phyloP scores from a whole-genome alignment of 1,284 basidiomycete genomes.

The Pyrrhoderma lamaoense region DNA sequence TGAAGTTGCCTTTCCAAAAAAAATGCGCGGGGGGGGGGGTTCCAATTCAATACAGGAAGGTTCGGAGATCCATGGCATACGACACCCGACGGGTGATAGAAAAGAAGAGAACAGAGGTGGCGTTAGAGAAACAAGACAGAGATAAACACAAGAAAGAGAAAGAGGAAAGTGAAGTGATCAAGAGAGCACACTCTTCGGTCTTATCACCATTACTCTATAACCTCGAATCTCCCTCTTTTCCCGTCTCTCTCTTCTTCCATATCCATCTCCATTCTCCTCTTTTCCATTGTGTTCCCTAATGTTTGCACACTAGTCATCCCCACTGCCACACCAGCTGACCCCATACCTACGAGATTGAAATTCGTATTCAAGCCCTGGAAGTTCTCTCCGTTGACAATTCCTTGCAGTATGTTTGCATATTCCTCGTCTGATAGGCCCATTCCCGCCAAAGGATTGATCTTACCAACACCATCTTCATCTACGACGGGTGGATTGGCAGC shows the following conservation, averaged over 20 bases:
- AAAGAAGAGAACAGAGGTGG: neutral
- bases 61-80: neutral
- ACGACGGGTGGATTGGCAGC: constrained; percentile 24
- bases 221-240: constrained; percentile 65
- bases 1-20: no score
- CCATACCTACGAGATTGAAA: constrained; percentile 21
- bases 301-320: neutral
- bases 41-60: constrained; percentile 2
- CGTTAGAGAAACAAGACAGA: neutral
- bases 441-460: constrained; percentile 65
- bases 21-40: neutral
- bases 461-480: constrained; percentile 21
- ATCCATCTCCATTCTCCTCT: constrained; percentile 37
- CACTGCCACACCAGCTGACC: constrained; percentile 17
- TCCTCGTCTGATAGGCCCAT: constrained; percentile 74
- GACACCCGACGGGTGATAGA: neutral
- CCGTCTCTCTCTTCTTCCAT: constrained; percentile 41
- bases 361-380: constrained; percentile 34
- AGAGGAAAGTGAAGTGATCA: neutral
- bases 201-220: constrained; percentile 43
- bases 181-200: neutral
- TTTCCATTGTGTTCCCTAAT: constrained; percentile 22
- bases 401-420: constrained; percentile 61
- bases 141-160: constrained; percentile 11
- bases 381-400: constrained; percentile 52